phyloP scores from a whole-genome alignment of 202 grass and related monocot species.

The Schoenoplectus tabernaemontani region DNA sequence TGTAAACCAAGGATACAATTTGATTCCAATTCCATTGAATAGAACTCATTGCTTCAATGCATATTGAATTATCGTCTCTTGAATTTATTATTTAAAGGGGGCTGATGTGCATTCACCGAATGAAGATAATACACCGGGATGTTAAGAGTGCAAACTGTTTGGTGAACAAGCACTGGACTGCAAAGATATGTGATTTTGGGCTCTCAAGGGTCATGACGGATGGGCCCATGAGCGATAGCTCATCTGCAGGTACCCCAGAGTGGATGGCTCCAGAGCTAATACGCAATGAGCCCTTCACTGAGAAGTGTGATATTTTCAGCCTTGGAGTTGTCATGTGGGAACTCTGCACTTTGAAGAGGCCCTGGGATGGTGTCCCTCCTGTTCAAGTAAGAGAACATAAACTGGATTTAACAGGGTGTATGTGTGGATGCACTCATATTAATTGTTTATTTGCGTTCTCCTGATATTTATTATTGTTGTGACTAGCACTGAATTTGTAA shows the following conservation, averaged over 20 bases:
- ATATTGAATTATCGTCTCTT: background rate
- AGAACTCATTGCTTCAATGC: conserved; percentile 7
- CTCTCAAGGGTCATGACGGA: conserved; percentile 65
- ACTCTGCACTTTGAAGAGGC: conserved; percentile 90
- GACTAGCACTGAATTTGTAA: background rate
- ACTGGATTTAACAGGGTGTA: conserved; percentile 6
- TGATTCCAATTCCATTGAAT: background rate
- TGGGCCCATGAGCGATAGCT: conserved; percentile 76
- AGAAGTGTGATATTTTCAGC: conserved; percentile 99
- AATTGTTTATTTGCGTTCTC: background rate
- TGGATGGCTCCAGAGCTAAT: conserved; percentile 99
- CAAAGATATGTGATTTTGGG: conserved; percentile 98
- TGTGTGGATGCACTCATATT: conserved; percentile 19
- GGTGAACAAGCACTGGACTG: conserved; percentile 91
- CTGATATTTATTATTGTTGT: background rate
- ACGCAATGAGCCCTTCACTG: conserved; percentile 79
- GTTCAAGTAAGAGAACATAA: conserved; percentile 60
- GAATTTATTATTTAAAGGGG: conserved; percentile 47
- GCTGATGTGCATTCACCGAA: conserved; percentile 98
- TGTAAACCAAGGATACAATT: background rate
- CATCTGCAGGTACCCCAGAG: conserved; percentile 91
- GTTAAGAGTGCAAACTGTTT: conserved; percentile 98
- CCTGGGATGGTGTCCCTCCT: conserved; percentile 83
- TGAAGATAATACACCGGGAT: conserved; percentile 97
- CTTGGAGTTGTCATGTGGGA: conserved; percentile 99